Percentiles rank a stretch among this genome's conserved stretches.
These are phyloP conservation scores for Scheffersomyces amazonensis DNA, from an alignment of 805 yeast genomes.

Conservation along the genomic window DNA sequence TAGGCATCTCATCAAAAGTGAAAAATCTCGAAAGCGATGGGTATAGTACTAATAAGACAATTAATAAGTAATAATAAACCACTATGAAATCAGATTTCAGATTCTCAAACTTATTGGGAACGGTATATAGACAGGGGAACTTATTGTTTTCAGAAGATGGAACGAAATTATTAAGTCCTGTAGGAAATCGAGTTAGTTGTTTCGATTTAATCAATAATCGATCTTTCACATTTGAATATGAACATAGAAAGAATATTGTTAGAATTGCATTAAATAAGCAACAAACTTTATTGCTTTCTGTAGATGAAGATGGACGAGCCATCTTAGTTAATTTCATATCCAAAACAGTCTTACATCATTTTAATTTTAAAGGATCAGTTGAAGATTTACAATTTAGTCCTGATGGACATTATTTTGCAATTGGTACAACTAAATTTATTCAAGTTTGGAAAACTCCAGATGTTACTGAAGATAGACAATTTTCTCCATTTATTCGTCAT, in stretches of 20 bases:
- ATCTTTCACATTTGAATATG: conserved; percentile 87
- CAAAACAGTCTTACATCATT: conserved; percentile 85
- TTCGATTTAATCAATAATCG: conserved; percentile 83
- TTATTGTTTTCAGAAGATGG: conserved; percentile 85
- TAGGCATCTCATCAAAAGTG: no score
- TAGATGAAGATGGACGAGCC: conserved; percentile 92
- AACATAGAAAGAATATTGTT: conserved; percentile 82
- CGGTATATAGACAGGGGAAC: conserved; percentile 94
- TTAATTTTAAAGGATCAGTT: conserved; percentile 84
- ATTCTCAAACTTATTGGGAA: conserved; percentile 87
- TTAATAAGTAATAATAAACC: no score
- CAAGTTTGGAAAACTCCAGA: conserved; percentile 95
- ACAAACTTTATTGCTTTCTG: conserved; percentile 73
- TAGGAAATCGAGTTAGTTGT: conserved; percentile 87
- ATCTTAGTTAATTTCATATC: conserved; percentile 82
- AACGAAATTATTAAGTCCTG: conserved; percentile 78
- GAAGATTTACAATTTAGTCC: conserved; percentile 79
- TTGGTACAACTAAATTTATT: conserved; percentile 75
- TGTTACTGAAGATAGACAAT: conserved; percentile 77
- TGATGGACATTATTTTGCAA: conserved; percentile 83
- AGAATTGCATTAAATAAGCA: conserved; percentile 81
- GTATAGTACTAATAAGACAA: no score
- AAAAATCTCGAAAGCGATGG: no score
- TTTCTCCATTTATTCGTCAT: conserved; percentile 93
- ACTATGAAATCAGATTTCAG: conserved; percentile 83